Conservation (phyloP, 805 yeast genomes). For the Candida quercuum region DNA sequence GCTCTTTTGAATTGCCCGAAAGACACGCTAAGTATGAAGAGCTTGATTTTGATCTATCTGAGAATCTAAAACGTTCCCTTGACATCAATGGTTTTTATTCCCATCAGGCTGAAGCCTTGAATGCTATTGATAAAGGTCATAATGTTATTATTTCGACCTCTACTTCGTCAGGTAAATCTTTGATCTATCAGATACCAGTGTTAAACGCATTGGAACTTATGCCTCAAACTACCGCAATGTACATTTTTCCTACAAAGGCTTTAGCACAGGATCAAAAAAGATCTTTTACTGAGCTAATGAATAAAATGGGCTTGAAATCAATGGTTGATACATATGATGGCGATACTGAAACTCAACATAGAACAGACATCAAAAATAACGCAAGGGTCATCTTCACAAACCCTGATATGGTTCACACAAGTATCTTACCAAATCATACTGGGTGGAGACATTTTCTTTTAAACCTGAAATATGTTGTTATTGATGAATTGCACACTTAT, state of each 20-base stretch:
- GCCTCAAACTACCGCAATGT: constrained; percentile 60
- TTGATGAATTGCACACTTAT: constrained; percentile 84
- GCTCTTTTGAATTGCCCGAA: constrained; percentile 40
- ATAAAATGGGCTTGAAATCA: constrained; percentile 43
- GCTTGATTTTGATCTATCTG: constrained; percentile 41
- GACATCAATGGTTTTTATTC: constrained; percentile 50
- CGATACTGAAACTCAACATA: constrained; percentile 63
- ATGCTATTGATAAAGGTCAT: constrained; percentile 46
- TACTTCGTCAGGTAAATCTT: constrained; percentile 93
- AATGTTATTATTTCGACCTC: constrained; percentile 90
- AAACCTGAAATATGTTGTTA: constrained; percentile 65
- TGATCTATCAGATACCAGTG: constrained; percentile 87
- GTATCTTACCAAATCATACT: constrained; percentile 73
- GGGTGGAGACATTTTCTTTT: constrained; percentile 67
- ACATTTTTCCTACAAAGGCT: constrained; percentile 95
- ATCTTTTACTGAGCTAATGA: constrained; percentile 57
- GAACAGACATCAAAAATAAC: constrained; percentile 49
- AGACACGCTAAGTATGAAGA: constrained; percentile 40
- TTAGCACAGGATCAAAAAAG: constrained; percentile 94
- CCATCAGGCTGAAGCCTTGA: constrained; percentile 80
- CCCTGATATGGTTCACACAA: constrained; percentile 89
- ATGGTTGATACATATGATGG: constrained; percentile 87
- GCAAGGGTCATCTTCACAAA: constrained; percentile 87
- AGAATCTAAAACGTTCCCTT: constrained; percentile 48
- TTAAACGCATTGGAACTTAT: constrained; percentile 39